phyloP scores from a whole-genome alignment of 345 rosid genomes.

The Ceriops decandra region DNA sequence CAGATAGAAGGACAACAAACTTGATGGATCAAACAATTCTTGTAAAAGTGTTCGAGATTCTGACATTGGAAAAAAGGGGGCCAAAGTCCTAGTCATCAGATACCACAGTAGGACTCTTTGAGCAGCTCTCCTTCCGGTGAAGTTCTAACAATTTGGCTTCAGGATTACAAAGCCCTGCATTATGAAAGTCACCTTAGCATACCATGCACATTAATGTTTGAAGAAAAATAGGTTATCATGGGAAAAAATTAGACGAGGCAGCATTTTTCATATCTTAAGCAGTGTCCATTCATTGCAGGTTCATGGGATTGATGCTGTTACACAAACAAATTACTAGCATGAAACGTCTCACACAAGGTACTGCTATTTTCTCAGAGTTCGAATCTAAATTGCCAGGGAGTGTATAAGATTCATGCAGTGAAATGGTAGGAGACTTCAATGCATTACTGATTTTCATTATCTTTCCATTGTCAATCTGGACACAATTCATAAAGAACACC shows the following conservation, averaged over 20 bases:
- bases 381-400: too few species aligned
- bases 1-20: conserved; percentile 12
- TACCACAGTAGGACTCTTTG: conserved; percentile 69
- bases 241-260: neutral
- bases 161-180: conserved; percentile 75
- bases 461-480: neutral
- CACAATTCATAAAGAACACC: conserved; percentile 21
- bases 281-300: too few species aligned
- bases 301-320: too few species aligned
- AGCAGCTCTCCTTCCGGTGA: conserved; percentile 69
- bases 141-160: conserved; percentile 72
- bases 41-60: neutral
- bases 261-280: too few species aligned
- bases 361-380: too few species aligned
- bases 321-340: too few species aligned
- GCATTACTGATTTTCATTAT: neutral
- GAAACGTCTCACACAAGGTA: too few species aligned
- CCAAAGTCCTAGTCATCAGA: conserved; percentile 45
- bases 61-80: neutral
- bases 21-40: neutral
- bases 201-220: too few species aligned
- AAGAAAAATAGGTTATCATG: neutral
- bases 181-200: neutral
- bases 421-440: too few species aligned
- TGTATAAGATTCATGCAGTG: too few species aligned